Percentiles rank a stretch among this genome's conserved stretches.
phyloP scores from a whole-genome alignment of 192 early-diverging fungal genomes.

The Geranomyces michiganensis region DNA sequence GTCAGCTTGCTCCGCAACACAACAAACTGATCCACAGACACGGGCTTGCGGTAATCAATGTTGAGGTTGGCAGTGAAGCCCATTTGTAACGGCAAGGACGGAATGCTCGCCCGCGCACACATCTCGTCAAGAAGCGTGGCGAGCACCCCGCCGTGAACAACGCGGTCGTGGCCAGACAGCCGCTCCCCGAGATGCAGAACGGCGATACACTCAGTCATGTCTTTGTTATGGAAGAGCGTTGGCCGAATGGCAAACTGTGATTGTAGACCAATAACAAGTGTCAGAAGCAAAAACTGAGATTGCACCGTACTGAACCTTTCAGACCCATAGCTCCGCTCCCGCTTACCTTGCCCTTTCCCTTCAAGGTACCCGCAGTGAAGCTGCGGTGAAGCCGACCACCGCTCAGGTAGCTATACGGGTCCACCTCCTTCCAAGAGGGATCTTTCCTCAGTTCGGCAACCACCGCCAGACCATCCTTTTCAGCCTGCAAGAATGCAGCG shows the following conservation, averaged over 20 bases:
- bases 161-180: constrained; percentile 76
- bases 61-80: constrained; percentile 35
- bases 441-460: constrained; percentile 21
- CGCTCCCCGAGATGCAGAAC: constrained; percentile 70
- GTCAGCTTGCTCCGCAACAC: constrained; percentile 27
- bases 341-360: constrained; percentile 54
- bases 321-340: background rate
- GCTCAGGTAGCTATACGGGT: constrained; percentile 32
- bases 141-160: constrained; percentile 77
- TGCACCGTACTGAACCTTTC: too few species aligned
- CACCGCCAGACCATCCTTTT: constrained; percentile 15
- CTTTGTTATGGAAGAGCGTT: constrained; percentile 55
- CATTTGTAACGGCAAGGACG: constrained; percentile 21
- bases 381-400: constrained; percentile 30
- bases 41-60: constrained; percentile 28
- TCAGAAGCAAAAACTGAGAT: too few species aligned
- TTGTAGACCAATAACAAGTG: too few species aligned
- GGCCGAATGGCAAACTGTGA: constrained; percentile 52
- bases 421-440: constrained; percentile 20
- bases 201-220: constrained; percentile 46
- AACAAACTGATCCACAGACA: constrained; percentile 24
- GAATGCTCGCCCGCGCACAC: constrained; percentile 49
- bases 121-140: constrained; percentile 76
- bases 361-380: constrained; percentile 53
- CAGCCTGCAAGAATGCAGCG: constrained; percentile 14